A percentile compares a stretch with the other conserved stretches of the same genome.
These are phyloP conservation scores for Candida neerlandica DNA, from an alignment of 1,139 yeast species.

Conservation along the genomic window DNA sequence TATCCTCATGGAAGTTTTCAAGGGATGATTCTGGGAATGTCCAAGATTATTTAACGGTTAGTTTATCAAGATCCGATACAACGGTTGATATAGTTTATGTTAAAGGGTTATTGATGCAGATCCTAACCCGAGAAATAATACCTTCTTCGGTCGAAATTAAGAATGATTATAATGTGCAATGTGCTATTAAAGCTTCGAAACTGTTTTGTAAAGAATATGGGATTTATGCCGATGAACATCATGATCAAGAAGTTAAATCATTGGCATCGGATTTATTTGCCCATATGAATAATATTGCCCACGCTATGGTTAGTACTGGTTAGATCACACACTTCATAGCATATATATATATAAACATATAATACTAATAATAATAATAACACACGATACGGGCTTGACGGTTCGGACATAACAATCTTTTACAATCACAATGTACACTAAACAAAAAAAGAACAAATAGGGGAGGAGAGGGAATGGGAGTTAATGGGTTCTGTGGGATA, in stretches of 20 bases:
- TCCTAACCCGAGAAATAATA: slow-evolving; percentile 1
- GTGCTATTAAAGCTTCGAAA: slow-evolving; percentile 31
- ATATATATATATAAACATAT: not conserved
- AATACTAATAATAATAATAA: not conserved
- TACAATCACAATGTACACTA: no score
- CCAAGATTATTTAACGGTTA: slow-evolving; percentile 33
- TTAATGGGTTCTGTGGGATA: not conserved
- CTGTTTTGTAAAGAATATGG: slow-evolving; percentile 30
- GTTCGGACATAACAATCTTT: not conserved
- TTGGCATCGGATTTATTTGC: not conserved
- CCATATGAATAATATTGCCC: not conserved
- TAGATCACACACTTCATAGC: no score
- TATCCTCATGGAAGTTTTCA: slow-evolving; percentile 29
- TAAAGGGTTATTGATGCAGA: slow-evolving; percentile 21
- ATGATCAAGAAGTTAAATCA: not conserved
- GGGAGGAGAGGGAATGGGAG: not conserved
- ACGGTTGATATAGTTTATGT: slow-evolving; percentile 35
- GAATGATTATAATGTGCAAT: slow-evolving; percentile 30
- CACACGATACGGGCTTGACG: not conserved
- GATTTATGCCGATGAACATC: slow-evolving; percentile 20
- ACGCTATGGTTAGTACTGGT: not conserved
- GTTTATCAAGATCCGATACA: slow-evolving; percentile 36
- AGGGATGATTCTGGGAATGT: slow-evolving; percentile 14
- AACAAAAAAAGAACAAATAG: not conserved
- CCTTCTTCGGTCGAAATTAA: slow-evolving; percentile 19